A percentile compares a stretch with the other conserved stretches of the same genome.
These are phyloP conservation scores for Heritiera fomes DNA, from an alignment of 345 rosid species.

Conservation along the genomic window DNA sequence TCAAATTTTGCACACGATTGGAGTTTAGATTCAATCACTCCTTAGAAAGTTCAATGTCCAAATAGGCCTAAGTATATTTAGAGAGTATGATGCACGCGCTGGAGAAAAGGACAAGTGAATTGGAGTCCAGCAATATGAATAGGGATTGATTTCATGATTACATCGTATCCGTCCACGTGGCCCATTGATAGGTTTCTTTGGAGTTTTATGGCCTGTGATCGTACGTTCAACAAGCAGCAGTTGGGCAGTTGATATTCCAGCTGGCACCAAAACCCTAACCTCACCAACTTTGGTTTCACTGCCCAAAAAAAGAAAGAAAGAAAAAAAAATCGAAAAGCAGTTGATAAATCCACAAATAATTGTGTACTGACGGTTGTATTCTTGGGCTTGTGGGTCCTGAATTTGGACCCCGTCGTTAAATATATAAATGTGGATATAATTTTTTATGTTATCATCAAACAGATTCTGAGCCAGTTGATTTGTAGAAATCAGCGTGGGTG, in stretches of 20 bases:
- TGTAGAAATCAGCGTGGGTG: constrained; percentile 21
- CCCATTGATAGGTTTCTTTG: not conserved
- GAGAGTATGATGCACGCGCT: constrained; percentile 27
- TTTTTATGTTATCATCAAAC: constrained; percentile 9
- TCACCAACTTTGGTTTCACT: not conserved
- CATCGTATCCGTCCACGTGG: constrained; percentile 38
- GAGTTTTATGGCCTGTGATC: not conserved
- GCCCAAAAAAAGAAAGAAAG: no score
- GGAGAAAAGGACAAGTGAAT: not conserved
- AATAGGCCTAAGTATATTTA: no score
- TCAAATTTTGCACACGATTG: no score
- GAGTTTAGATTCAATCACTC: no score
- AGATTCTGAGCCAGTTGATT: constrained; percentile 30
- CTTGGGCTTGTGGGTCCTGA: constrained; percentile 29
- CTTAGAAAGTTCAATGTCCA: no score
- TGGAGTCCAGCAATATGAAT: constrained; percentile 18
- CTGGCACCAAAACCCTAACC: constrained; percentile 9
- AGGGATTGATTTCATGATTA: not conserved
- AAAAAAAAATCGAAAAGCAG: no score
- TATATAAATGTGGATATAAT: no score
- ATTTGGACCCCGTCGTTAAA: not conserved
- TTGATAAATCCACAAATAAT: not conserved
- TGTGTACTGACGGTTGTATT: constrained; percentile 22
- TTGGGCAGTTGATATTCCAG: constrained; percentile 24
- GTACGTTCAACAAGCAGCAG: constrained; percentile 15